These are phyloP conservation scores for Populus tomentosa DNA, from an alignment of 441 rosid genomes.

Conservation along the genomic window DNA sequence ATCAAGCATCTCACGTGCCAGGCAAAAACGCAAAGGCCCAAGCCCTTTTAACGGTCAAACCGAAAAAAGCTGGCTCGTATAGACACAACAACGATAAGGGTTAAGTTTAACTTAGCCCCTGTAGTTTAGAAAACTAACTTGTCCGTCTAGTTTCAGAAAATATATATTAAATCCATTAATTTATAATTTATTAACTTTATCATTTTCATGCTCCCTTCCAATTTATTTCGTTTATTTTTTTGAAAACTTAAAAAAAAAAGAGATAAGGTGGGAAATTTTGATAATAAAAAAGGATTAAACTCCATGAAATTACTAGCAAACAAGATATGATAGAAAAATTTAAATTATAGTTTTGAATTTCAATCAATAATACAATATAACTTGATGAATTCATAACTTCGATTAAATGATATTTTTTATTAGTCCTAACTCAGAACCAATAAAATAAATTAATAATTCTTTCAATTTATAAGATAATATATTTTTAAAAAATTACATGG, in stretches of 20 bases:
- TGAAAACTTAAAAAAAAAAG: no score
- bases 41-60: not conserved
- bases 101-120: not conserved
- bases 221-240: no score
- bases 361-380: not conserved
- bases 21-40: not conserved
- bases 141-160: not conserved
- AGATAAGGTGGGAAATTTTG: not conserved
- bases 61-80: not conserved
- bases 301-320: not conserved
- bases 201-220: not conserved
- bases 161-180: not conserved
- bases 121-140: not conserved
- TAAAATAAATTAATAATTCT: no score
- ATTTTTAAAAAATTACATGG: not conserved
- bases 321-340: fast-evolving
- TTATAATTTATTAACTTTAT: no score
- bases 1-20: not conserved
- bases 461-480: no score
- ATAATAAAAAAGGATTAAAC: not conserved
- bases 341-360: not conserved
- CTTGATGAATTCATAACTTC: not conserved
- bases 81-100: not conserved
- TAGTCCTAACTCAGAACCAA: not conserved
- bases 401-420: no score